Percentiles rank a stretch among this genome's conserved stretches.
Evolutionary conservation across 495 filamentous ascomycete species (phyloP).

Genomic region (Diplogelasinospora grovesii): DNA sequence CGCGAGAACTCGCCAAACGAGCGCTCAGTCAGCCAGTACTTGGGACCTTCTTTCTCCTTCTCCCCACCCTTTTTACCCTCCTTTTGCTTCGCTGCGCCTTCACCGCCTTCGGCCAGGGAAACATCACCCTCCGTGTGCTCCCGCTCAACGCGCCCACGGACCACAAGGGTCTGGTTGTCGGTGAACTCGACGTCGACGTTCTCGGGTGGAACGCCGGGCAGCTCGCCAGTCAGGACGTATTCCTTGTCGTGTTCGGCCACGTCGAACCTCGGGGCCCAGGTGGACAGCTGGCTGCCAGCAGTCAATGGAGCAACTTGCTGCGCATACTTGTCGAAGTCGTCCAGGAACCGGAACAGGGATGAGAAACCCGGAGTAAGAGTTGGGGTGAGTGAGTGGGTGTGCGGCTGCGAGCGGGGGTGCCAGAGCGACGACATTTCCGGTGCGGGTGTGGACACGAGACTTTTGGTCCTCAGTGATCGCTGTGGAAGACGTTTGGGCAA

Average conservation of each 20-base stretch:
- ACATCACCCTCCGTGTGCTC: slow-evolving; percentile 41
- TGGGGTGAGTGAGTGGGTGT: slow-evolving; percentile 31
- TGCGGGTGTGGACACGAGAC: too few relatives aligned
- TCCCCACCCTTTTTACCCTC: slow-evolving; percentile 5
- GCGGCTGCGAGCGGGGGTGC: slow-evolving; percentile 12
- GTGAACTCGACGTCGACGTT: slow-evolving; percentile 81
- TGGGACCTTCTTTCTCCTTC: slow-evolving; percentile 22
- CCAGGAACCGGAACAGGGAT: slow-evolving; percentile 70
- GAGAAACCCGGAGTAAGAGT: slow-evolving; percentile 46
- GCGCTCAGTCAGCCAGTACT: slow-evolving; percentile 82
- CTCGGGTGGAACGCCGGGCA: slow-evolving; percentile 75
- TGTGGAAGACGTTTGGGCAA: too few relatives aligned
- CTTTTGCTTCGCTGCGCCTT: neutral
- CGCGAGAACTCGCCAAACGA: slow-evolving; percentile 73
- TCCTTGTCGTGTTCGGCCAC: slow-evolving; percentile 58
- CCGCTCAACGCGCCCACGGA: slow-evolving; percentile 62
- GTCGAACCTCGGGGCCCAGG: slow-evolving; percentile 56
- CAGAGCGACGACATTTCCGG: too few relatives aligned
- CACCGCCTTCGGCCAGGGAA: slow-evolving; percentile 9
- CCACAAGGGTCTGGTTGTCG: slow-evolving; percentile 66
- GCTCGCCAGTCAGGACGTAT: slow-evolving; percentile 82
- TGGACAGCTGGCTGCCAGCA: slow-evolving; percentile 4
- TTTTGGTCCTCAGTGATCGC: too few relatives aligned
- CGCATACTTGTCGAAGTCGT: slow-evolving; percentile 63
- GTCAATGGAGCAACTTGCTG: slow-evolving; percentile 21